Evolutionary conservation across 1,284 basidiomycete genomes (phyloP), one percentile per base, ranked within the genome.

Genomic region (Rhodotorula sp.): DNA sequence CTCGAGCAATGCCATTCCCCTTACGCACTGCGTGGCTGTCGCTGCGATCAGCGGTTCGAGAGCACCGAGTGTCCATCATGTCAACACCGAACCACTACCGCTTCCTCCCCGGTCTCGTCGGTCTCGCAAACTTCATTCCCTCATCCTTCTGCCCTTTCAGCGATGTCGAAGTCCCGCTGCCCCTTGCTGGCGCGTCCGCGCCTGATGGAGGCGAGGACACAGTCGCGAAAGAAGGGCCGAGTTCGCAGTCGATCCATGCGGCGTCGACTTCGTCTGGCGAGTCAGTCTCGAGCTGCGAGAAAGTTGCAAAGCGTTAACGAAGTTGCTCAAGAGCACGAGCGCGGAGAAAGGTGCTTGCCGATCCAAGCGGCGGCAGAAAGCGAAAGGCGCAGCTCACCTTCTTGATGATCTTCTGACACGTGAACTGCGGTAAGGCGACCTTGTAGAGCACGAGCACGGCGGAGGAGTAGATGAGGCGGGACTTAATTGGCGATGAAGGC

Each of bases 401-500:
- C 60, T 78, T 68, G 72, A 77, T 22, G 82, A 84, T 56, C 79
- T 80, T 51, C 77, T 82, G 28, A 76, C 83, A 68, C 76, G 80
- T 59, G 24, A 88, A 78, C 18, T 87, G 86, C 30, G 51, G 85
- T 86, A 37, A 84, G 80, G 64, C 84, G 82, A 75, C 86, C 87
- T 65, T 62, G 68, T 65, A 69, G 22, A 89, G 83, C 28, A 85
- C 80, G 15, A 83, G 76, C 8, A 86, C 85, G 20, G 86, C 87
- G 1, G 88, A 88, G 0, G 91, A 90, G 80, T 93, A 94, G 50
- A 94, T 78, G 90, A 95, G 92, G 62, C 92, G 86, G 73, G 87
- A 84, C 78, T 90, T 91, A 80, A 94, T 85, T 2, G 90, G 88
- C 2, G 89, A 91, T 18, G 81, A 79, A 2, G 87, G 85, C 0